Base-by-base conservation (phyloP, 2,329 filamentous ascomycete genomes). In the Aureobasidium sp. region DNA sequence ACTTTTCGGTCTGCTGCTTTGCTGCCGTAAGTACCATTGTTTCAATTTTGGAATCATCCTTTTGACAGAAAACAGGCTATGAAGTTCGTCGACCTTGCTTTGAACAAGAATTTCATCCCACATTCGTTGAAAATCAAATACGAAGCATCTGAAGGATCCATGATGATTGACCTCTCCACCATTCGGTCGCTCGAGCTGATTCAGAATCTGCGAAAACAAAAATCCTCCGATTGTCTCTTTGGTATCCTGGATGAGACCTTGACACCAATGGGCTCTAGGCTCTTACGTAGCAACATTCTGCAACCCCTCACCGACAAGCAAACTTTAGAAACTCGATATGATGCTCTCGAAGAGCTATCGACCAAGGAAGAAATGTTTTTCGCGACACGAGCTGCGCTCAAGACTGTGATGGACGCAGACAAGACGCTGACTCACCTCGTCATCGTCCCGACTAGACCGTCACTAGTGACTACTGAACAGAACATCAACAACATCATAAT, bases 91-190 rank as follows among this genome's bases (percentile, higher is more conserved):
- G 86, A 95, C 54, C 69, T 85, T 1, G 80, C 82, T 6, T 76
- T 89, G 56, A 76, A 76, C 3, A 76, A 85, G 56, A 80, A 77
- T 0, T 93, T 95, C 64, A 77, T 82, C 3, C 75, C 78, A n/a
- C 85, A 93, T 64, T 90, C 90, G 17, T 78, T 97, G 27, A 82
- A 89, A 3, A 85, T 97, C 63, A 85, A 83, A 58, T 96, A 95
- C 60, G 85, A 91, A 62, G 86, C 90, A 1, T 90, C 89, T 0
- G 88, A 95, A 64, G 87, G 91, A 21, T 88, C 89, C 0, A 95
- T 97, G 90, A 88, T 95, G 80, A 94, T 97, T 61, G 91, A 96
- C 62, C 77, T 93, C 2, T 85, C 88, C 0, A 95, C 90, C 0
- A 88, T 96, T 24, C 79, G 84, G 32, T 89, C 89, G 0, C 74